A percentile compares a stretch with the other conserved stretches of the same genome.
These are phyloP conservation scores for Kodamaea sp. DNA, from an alignment of 1,139 yeast genomes.

Conservation along the genomic window DNA sequence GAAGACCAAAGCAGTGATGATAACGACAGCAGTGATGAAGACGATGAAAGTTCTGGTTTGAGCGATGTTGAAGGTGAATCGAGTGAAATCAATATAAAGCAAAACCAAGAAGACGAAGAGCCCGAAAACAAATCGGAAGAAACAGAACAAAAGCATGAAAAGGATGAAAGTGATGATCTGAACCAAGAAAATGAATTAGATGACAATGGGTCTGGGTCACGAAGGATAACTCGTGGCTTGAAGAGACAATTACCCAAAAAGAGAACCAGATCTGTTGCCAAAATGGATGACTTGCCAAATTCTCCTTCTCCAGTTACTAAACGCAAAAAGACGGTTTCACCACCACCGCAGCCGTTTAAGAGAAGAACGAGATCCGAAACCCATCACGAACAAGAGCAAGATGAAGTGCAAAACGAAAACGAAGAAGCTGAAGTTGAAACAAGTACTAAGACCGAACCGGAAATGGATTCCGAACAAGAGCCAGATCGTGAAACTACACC, in stretches of 20 bases:
- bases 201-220: neutral
- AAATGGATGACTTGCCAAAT: conserved; percentile 8
- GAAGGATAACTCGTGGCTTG: conserved; percentile 1
- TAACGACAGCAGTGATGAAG: neutral
- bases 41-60: conserved; percentile 8
- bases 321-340: conserved; percentile 5
- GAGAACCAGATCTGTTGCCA: conserved; percentile 13
- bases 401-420: conserved; percentile 4
- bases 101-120: conserved; percentile 8
- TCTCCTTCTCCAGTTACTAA: conserved; percentile 4
- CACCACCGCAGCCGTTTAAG: conserved; percentile 4
- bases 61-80: conserved; percentile 9
- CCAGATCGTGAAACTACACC: conserved; percentile 7
- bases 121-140: conserved; percentile 2
- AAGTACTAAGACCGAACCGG: conserved; percentile 4
- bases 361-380: conserved; percentile 9
- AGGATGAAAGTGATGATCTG: conserved; percentile 6
- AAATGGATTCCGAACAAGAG: neutral
- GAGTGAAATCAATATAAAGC: conserved; percentile 13
- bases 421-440: conserved; percentile 9
- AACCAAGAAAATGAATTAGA: conserved; percentile 2
- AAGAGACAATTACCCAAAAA: conserved; percentile 10
- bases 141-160: conserved; percentile 5
- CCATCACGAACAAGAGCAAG: conserved; percentile 2
- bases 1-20: neutral